Evolutionary conservation across 2,329 filamentous ascomycete genomes (phyloP), one percentile per base, ranked within the genome.

Genomic region (Fusarium cicatricum): DNA sequence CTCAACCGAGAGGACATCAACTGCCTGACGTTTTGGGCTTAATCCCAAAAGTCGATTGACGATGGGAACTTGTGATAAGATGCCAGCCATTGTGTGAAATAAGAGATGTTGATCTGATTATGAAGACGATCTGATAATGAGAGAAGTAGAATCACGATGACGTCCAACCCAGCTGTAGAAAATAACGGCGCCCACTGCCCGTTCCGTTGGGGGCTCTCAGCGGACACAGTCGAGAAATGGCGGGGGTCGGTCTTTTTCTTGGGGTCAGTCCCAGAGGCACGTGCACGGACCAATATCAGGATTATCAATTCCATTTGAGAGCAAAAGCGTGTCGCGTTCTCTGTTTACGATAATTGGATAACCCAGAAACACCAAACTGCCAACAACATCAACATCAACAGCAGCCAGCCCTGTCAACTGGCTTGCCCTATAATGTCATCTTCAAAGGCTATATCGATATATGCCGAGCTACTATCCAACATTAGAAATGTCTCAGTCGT

Each of bases 1-100:
- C 61, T 90, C 80, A 50, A 94, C 88, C 0, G 90, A 80, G 9
- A 89, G 81, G 7, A 97, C 71, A 46, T 80, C 69, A 65, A 88
- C 83, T 41, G 77, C 72, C 49, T 72, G 70, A 14, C 72, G 29
- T 45, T 52, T 68, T 14, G 57, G 36, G 14, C 57, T 58, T 8
- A 59, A 62, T 12, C 65, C 65, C n/a, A 71, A 26, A 17, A 73
- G 62, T 43, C 65, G 52, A 32, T 65, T 72, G 17, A 71, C 64
- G 4, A 69, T 57, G 1, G 74, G 68, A 2, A 74, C 62, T 48
- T 73, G 74, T 10, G 73, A 72, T 38, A 76, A 52, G n/a, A 77
- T 53, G 14, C 69, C 67, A 7, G 73, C 64, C 74, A 77, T 77
- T 43, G 38, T 64, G 29, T 33, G 41, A 50, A 46, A 39, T 17